Percentiles rank a stretch among this genome's conserved stretches.
Evolutionary conservation across 1,284 basidiomycete genomes (phyloP).

Genomic region (Marasmius fiardii): DNA sequence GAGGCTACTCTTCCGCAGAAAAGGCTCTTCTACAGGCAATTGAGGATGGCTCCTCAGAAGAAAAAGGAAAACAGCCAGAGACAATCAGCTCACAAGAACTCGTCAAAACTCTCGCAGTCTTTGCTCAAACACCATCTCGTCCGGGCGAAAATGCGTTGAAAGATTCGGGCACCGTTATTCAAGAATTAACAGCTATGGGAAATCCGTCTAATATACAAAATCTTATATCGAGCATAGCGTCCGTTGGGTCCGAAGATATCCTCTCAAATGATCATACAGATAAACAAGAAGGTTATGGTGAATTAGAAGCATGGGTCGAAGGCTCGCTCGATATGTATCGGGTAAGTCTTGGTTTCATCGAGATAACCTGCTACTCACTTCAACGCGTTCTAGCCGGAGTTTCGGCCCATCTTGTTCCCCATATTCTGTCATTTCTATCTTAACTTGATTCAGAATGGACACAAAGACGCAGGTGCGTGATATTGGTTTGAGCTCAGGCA

Average conservation of each 20-base stretch:
- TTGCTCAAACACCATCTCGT: slow-evolving; percentile 58
- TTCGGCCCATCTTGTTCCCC: slow-evolving; percentile 90
- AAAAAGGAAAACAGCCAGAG: slow-evolving; percentile 51
- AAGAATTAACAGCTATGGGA: slow-evolving; percentile 62
- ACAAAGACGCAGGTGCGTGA: slow-evolving; percentile 80
- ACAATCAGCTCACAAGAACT: slow-evolving; percentile 60
- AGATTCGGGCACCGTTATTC: slow-evolving; percentile 59
- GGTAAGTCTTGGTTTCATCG: slow-evolving; percentile 38
- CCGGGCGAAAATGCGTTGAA: slow-evolving; percentile 67
- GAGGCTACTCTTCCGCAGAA: slow-evolving; percentile 80
- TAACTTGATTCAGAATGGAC: slow-evolving; percentile 89
- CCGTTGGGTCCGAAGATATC: slow-evolving; percentile 79
- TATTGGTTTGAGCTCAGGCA: slow-evolving; percentile 4
- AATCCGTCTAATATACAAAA: slow-evolving; percentile 69
- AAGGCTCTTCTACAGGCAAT: slow-evolving; percentile 71
- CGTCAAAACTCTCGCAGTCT: slow-evolving; percentile 62
- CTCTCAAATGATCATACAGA: slow-evolving; percentile 85
- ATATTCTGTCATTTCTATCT: slow-evolving; percentile 98
- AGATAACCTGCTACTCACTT: slow-evolving; percentile 3
- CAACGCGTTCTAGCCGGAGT: slow-evolving; percentile 70
- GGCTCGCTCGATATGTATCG: slow-evolving; percentile 85
- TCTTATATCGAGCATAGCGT: slow-evolving; percentile 70
- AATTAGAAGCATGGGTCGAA: slow-evolving; percentile 93
- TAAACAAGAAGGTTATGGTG: slow-evolving; percentile 83
- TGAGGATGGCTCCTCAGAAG: slow-evolving; percentile 50